Base-by-base conservation (phyloP, 371 early-diverging fungal species). In the Mortierella sp. region DNA sequence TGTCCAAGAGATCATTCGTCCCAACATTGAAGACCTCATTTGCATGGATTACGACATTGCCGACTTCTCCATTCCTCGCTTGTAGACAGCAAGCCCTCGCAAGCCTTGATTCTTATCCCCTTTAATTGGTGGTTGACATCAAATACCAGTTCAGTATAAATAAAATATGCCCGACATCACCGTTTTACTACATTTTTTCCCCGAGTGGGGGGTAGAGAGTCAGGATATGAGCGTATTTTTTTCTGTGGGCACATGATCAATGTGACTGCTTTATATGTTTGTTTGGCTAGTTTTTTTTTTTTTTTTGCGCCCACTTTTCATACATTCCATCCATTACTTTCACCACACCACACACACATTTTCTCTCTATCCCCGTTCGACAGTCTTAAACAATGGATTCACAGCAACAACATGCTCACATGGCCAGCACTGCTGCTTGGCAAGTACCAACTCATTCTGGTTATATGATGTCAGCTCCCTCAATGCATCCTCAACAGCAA, bases 1-100 rank as follows among this genome's bases (percentile, higher is more conserved):
- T 9, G 74, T 80, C 22, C 41, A 57, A 24, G 69, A 68, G 38
- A 24, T 58, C 58, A 65, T 80, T 52, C 81, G 69, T 19, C 81
- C 81, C 45, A 71, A 68, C 69, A 65, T 80, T 58, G 81, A 80
- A 4, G 72, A 80, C 36, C 50, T 71, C 52, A 24, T 80, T 21
- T 72, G 72, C 28, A 58, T 80, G 28, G 81, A 80, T 41, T 80
- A 80, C 24, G 81, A 80, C 0, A 21, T 69, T 33, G 66, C 38
- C n/a, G 72, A 74, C 36, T 80, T 58, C 60, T 80, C 80, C 19
- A 16, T 40, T 21, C 72, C 74, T 63, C 68, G 72, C 58, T 53
- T 77, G 16, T 71, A 77, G 33, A 63, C 9, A 63, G 28, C 22
- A 40, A 32, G 19, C n/a, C 6, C 19, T 52, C 8, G 6, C 11